Conservation (phyloP, 1,284 basidiomycete species). For the Volvariella volvacea region DNA sequence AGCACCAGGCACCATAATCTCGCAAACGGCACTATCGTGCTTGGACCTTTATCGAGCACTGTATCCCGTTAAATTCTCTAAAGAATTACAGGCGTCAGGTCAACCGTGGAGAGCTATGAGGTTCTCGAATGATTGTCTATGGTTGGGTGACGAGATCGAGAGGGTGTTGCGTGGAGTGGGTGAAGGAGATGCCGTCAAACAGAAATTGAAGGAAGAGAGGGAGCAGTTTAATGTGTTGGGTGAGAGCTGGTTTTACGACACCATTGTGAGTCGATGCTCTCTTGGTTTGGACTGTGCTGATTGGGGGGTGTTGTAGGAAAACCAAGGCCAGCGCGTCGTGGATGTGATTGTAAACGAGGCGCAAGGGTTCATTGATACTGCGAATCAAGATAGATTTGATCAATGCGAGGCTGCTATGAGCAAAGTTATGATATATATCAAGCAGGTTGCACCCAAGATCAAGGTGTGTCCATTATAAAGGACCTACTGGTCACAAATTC, state of each 20-base stretch:
- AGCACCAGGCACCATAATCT: slow-evolving; percentile 45
- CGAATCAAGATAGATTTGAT: slow-evolving; percentile 71
- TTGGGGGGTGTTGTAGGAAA: too few relatives aligned
- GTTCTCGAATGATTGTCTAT: slow-evolving; percentile 83
- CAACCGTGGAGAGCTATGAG: slow-evolving; percentile 65
- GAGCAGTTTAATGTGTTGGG: slow-evolving; percentile 45
- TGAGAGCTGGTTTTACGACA: slow-evolving; percentile 62
- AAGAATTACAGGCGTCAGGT: slow-evolving; percentile 33
- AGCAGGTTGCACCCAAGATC: slow-evolving; percentile 59
- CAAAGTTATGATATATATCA: slow-evolving; percentile 62
- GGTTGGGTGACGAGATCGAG: slow-evolving; percentile 49
- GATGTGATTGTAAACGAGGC: slow-evolving; percentile 47
- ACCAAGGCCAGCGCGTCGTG: slow-evolving; percentile 28
- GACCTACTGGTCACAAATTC: too few relatives aligned
- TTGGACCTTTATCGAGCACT: slow-evolving; percentile 81
- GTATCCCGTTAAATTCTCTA: slow-evolving; percentile 65
- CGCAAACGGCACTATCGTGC: slow-evolving; percentile 58
- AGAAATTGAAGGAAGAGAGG: slow-evolving; percentile 43
- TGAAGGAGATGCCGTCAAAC: slow-evolving; percentile 26
- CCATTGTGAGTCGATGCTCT: slow-evolving; percentile 43
- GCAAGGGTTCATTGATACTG: slow-evolving; percentile 67
- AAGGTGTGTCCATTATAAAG: slow-evolving; percentile 49
- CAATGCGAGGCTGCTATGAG: slow-evolving; percentile 72
- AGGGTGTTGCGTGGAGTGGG: slow-evolving; percentile 24
- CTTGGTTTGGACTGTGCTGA: not conserved